phyloP scores from a whole-genome alignment of 805 yeast genomes.

The Candida pseudoglaebosa region DNA sequence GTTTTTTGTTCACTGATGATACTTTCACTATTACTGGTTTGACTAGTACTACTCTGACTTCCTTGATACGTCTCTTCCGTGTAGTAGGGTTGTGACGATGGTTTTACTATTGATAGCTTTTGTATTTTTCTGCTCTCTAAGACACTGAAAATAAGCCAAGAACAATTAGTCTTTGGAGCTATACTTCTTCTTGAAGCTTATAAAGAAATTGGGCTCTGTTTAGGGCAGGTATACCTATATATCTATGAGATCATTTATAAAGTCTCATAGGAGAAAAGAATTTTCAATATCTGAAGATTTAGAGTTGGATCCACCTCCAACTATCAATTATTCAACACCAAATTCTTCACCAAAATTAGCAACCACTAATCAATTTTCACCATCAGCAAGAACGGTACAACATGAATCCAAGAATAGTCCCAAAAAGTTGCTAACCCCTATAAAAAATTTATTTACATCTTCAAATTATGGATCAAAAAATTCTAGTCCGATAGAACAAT shows the following conservation, averaged over 20 bases:
- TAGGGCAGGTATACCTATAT: not conserved
- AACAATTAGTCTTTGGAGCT: too few relatives aligned
- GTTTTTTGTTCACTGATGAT: too few relatives aligned
- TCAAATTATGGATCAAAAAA: conserved; percentile 7
- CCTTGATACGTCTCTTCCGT: too few relatives aligned
- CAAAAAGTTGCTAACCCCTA: conserved; percentile 35
- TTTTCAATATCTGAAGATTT: conserved; percentile 10
- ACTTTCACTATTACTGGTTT: too few relatives aligned
- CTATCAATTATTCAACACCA: conserved; percentile 13
- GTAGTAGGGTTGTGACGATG: too few relatives aligned
- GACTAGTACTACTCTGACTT: too few relatives aligned
- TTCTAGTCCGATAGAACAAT: conserved; percentile 2
- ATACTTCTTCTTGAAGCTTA: not conserved
- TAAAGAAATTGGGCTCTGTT: not conserved
- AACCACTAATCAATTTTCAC: conserved; percentile 16
- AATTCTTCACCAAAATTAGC: conserved; percentile 17
- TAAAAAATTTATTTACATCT: conserved; percentile 26
- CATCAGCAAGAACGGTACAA: conserved; percentile 13
- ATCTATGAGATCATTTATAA: conserved; percentile 27
- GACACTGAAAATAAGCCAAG: too few relatives aligned
- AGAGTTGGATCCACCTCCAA: conserved; percentile 7
- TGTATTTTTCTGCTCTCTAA: too few relatives aligned
- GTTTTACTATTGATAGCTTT: too few relatives aligned
- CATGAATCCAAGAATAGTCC: conserved; percentile 22
- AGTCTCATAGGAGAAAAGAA: conserved; percentile 22